Evolutionary conservation across 2,329 filamentous ascomycete genomes (phyloP), one percentile per base, ranked within the genome.

Genomic region (Stagonosporopsis chrysanthemi): DNA sequence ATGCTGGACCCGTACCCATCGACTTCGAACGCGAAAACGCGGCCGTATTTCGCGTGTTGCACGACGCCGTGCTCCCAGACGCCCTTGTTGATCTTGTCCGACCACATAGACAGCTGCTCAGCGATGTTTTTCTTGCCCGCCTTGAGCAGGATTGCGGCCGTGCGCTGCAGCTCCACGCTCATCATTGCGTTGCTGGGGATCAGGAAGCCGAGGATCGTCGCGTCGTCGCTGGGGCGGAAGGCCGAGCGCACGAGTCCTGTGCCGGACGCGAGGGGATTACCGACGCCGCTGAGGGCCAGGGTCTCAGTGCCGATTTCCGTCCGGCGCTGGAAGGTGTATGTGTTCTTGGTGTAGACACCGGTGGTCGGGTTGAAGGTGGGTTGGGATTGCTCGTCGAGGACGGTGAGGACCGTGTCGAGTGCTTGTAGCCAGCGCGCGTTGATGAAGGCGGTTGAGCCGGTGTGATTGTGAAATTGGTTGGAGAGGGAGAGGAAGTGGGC

Each of bases 181-280:
- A 99, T 97, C 88, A 96, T 94, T 23, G 95, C 95, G 72, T 99
- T 99, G 35, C 91, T 89, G 0, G 95, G 95, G 65, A 99, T 96
- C 74, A 97, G 91, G 81, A 92, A 99, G 41, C 93, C 93, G 3
- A 99, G 82, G 35, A 95, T 97, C 0, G 92, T 96, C 2, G 95
- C 92, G 75, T 99, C 95, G 69, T 99, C 95, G 62, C 91, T 96
- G 4, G 95, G 95, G 1, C 95, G 86, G 79, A 99, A 99, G 0
- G 95, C 94, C 38, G 91, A 96, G 56, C 95, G 87, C 44, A 98
- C 84, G 1, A 99, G 84, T 0, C 92, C 92, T 0, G 95, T 97
- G 17, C 88, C 91, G 64, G 82, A 84, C 66, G 91, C 93, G 15
- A 99, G 81, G 0, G 95, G 95, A 73, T 99, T 99, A n/a, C 95